These are phyloP conservation scores for Lipomyces japonicus DNA, from an alignment of 805 yeast species.

Conservation along the genomic window DNA sequence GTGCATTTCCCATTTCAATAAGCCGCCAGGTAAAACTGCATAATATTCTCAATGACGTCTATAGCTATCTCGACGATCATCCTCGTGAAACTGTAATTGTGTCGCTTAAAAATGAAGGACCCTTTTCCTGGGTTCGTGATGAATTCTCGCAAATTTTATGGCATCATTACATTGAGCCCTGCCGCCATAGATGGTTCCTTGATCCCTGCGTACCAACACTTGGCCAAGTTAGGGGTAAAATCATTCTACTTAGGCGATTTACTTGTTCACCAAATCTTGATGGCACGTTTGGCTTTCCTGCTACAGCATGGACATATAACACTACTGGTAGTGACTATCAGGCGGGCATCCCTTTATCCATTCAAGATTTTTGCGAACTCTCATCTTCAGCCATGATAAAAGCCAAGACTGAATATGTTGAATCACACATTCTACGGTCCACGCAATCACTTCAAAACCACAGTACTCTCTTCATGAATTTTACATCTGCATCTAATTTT, in stretches of 20 bases:
- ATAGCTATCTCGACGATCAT: slow-evolving; percentile 51
- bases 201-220: slow-evolving; percentile 53
- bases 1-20: slow-evolving; percentile 67
- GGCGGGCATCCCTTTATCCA: slow-evolving; percentile 42
- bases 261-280: slow-evolving; percentile 39
- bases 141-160: slow-evolving; percentile 63
- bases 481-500: slow-evolving; percentile 70
- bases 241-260: slow-evolving; percentile 63
- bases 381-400: slow-evolving; percentile 49
- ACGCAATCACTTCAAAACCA: slow-evolving; percentile 39
- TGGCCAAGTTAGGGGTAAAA: slow-evolving; percentile 64
- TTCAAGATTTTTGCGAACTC: slow-evolving; percentile 74
- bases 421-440: slow-evolving; percentile 53
- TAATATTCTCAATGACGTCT: slow-evolving; percentile 55
- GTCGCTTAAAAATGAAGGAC: slow-evolving; percentile 72
- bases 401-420: slow-evolving; percentile 56
- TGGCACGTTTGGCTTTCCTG: slow-evolving; percentile 59
- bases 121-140: slow-evolving; percentile 59
- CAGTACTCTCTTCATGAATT: slow-evolving; percentile 63
- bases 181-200: slow-evolving; percentile 59
- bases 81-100: slow-evolving; percentile 60
- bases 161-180: slow-evolving; percentile 51
- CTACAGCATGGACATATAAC: slow-evolving; percentile 63
- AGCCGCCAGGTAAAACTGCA: slow-evolving; percentile 53
- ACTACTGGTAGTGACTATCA: slow-evolving; percentile 62